Evolutionary conservation across 139 green algal genomes (phyloP).

Genomic region (Micractinium conductrix): DNA sequence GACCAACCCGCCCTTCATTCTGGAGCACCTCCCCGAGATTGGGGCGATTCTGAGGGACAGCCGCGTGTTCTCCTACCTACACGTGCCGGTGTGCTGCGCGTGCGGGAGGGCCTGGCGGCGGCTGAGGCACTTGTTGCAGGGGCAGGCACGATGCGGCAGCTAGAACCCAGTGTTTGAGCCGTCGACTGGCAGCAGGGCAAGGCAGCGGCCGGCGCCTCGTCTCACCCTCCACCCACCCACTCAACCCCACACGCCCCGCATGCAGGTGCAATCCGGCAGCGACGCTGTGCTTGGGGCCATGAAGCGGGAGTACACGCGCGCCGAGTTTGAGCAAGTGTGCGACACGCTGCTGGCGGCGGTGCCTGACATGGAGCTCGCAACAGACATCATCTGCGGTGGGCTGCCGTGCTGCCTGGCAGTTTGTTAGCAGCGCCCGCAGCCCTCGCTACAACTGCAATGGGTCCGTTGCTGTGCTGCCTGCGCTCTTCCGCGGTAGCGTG

Average conservation of each 20-base stretch:
- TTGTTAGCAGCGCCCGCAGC: too few relatives aligned
- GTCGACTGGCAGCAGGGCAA: too few relatives aligned
- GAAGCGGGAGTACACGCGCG: slow-evolving; percentile 92
- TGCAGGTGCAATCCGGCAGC: slow-evolving; percentile 73
- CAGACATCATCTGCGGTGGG: slow-evolving; percentile 88
- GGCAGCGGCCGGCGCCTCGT: background rate
- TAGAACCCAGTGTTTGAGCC: too few relatives aligned
- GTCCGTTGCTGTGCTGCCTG: too few relatives aligned
- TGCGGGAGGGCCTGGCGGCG: too few relatives aligned
- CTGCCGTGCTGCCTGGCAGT: too few relatives aligned
- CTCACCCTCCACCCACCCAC: background rate
- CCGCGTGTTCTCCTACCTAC: slow-evolving; percentile 88
- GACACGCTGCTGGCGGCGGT: slow-evolving; percentile 79
- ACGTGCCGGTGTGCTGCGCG: slow-evolving; percentile 79
- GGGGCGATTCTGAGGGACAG: slow-evolving; percentile 66
- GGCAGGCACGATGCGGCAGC: too few relatives aligned
- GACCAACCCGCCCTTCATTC: slow-evolving; percentile 96
- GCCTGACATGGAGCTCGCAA: slow-evolving; percentile 85
- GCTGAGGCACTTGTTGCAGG: too few relatives aligned
- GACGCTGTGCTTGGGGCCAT: slow-evolving; percentile 86
- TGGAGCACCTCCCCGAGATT: slow-evolving; percentile 83
- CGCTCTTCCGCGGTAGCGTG: too few relatives aligned
- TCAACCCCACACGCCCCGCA: background rate
- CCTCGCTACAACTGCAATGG: too few relatives aligned
- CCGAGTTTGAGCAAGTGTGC: slow-evolving; percentile 75